These are phyloP conservation scores for Krasilnikovozyma curviuscula DNA, from an alignment of 768 basidiomycete species.

Conservation along the genomic window DNA sequence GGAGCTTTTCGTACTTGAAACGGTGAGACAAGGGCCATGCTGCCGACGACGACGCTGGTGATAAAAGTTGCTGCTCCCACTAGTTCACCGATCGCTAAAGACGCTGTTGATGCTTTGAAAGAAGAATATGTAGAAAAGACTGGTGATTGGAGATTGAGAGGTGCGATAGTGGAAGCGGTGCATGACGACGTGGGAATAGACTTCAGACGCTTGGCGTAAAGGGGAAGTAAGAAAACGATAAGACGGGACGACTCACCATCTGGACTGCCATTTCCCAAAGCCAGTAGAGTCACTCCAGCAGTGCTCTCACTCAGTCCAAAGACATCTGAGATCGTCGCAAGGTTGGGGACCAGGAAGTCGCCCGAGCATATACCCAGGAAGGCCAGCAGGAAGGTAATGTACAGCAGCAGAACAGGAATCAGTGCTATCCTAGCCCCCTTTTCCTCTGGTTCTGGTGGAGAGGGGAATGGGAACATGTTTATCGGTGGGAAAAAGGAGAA, in stretches of 20 bases:
- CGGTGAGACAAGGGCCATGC: constrained; percentile 93
- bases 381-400: constrained; percentile 4
- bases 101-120: constrained; percentile 64
- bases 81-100: constrained; percentile 82
- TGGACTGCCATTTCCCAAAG: constrained; percentile 41
- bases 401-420: constrained; percentile 1
- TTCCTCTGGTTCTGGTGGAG: neutral
- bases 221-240: neutral
- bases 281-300: constrained; percentile 89
- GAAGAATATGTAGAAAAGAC: constrained; percentile 91
- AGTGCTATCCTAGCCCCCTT: neutral
- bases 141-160: constrained; percentile 72
- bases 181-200: neutral
- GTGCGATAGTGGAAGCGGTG: neutral
- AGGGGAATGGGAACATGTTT: constrained; percentile 7
- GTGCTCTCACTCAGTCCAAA: constrained; percentile 81
- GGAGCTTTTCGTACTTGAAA: constrained; percentile 62
- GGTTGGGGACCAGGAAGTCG: constrained; percentile 79
- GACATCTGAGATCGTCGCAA: constrained; percentile 67
- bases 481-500: too few relatives aligned
- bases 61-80: constrained; percentile 92
- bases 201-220: neutral
- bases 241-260: neutral
- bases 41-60: constrained; percentile 84
- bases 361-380: constrained; percentile 9